Evolutionary conservation across 1,139 yeast genomes (phyloP).

Genomic region (Insectozyma bohioensis): DNA sequence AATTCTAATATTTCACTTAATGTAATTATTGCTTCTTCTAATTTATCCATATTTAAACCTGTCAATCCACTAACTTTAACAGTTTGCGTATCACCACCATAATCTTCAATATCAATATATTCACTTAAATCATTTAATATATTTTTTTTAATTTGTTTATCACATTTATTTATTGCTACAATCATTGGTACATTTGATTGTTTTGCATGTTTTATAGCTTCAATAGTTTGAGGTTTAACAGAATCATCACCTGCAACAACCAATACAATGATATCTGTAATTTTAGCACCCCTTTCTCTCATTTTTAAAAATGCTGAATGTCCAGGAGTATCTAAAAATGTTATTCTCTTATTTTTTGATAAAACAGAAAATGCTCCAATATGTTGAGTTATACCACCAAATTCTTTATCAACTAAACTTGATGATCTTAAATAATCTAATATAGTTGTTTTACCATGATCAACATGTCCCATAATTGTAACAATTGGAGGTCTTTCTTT

Average conservation of each 20-base stretch:
- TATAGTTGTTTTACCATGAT: conserved; percentile 96
- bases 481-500: conserved; percentile 88
- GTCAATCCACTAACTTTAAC: conserved; percentile 88
- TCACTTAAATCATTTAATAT: conserved; percentile 79
- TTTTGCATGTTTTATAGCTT: conserved; percentile 92
- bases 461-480: conserved; percentile 98
- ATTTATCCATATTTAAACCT: conserved; percentile 76
- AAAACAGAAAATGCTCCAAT: conserved; percentile 94
- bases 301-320: conserved; percentile 95
- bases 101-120: conserved; percentile 85
- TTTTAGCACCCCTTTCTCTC: conserved; percentile 95
- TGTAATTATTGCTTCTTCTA: conserved; percentile 87
- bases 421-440: conserved; percentile 83
- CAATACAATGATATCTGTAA: conserved; percentile 87
- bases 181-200: conserved; percentile 81
- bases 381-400: conserved; percentile 97
- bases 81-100: conserved; percentile 94
- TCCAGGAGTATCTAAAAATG: conserved; percentile 96
- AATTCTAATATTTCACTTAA: conserved; percentile 82
- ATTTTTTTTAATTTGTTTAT: conserved; percentile 71
- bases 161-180: conserved; percentile 92
- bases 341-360: conserved; percentile 72
- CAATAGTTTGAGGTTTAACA: conserved; percentile 96
- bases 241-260: conserved; percentile 99
- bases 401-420: conserved; percentile 78